Evolutionary conservation across 2,329 filamentous ascomycete genomes (phyloP).

Genomic region (Ascochyta fabae): DNA sequence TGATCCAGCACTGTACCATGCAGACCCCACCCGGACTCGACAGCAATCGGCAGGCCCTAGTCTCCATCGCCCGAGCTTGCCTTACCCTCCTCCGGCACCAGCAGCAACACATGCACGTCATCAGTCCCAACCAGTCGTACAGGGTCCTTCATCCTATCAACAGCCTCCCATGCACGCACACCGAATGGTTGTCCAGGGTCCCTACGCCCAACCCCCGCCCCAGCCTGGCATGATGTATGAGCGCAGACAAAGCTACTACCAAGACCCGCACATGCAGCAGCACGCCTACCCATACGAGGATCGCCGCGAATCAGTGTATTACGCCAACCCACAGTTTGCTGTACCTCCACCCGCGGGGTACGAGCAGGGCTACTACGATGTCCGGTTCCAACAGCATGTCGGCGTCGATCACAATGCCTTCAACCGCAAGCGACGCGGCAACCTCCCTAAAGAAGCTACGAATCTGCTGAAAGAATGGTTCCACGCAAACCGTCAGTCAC

Average conservation of each 20-base stretch:
- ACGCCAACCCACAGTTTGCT: conserved; percentile 20
- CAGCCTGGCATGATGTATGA: conserved; percentile 25
- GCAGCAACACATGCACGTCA: conserved; percentile 33
- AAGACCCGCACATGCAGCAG: conserved; percentile 27
- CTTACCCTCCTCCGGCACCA: conserved; percentile 29
- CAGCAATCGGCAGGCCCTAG: conserved; percentile 17
- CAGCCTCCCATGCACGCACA: conserved; percentile 16
- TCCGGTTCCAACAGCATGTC: conserved; percentile 40
- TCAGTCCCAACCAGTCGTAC: conserved; percentile 34
- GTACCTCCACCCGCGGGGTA: conserved; percentile 23
- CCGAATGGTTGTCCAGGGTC: conserved; percentile 10
- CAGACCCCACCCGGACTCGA: conserved; percentile 7
- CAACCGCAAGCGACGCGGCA: conserved; percentile 71
- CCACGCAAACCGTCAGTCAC: conserved; percentile 59
- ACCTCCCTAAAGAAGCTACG: conserved; percentile 88
- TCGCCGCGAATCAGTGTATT: conserved; percentile 31
- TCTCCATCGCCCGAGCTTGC: conserved; percentile 40
- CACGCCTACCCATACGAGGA: conserved; percentile 30
- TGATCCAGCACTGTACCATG: conserved; percentile 29
- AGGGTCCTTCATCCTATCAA: conserved; percentile 17
- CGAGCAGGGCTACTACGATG: conserved; percentile 30
- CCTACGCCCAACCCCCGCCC: conserved; percentile 23
- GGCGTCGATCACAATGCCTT: conserved; percentile 39
- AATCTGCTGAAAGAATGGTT: conserved; percentile 84
- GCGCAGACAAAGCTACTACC: conserved; percentile 35